Conservation (phyloP, 1,284 basidiomycete species). For the Papiliotrema fonsecae region DNA sequence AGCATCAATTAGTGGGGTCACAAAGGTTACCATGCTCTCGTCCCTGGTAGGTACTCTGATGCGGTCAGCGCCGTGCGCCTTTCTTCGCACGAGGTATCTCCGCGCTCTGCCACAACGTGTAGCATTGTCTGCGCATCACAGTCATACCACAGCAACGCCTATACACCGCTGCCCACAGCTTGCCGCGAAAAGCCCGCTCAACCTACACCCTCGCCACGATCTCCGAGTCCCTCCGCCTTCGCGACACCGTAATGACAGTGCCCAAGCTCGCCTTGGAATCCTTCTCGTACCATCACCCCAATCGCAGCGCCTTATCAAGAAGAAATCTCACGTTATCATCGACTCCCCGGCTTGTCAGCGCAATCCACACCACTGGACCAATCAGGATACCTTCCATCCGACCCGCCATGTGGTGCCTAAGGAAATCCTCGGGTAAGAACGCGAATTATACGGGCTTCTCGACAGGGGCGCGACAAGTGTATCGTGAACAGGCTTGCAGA, state of each 20-base stretch:
- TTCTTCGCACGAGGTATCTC: constrained; percentile 56
- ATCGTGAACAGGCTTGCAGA: constrained; percentile 53
- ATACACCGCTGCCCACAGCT: constrained; percentile 8
- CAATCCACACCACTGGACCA: constrained; percentile 55
- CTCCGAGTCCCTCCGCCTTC: constrained; percentile 60
- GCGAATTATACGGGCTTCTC: constrained; percentile 52
- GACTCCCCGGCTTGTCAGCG: constrained; percentile 16
- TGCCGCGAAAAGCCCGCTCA: constrained; percentile 56
- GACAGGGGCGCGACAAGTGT: constrained; percentile 55
- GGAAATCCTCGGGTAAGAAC: constrained; percentile 15
- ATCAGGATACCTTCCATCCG: constrained; percentile 55
- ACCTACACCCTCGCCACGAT: constrained; percentile 50
- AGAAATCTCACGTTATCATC: constrained; percentile 20
- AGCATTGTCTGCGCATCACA: constrained; percentile 17
- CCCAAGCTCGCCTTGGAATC: constrained; percentile 45
- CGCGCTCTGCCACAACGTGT: constrained; percentile 49
- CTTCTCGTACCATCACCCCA: constrained; percentile 9
- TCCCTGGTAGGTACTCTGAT: no score
- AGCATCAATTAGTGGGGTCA: no score
- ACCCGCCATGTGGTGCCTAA: constrained; percentile 54
- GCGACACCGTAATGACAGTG: constrained; percentile 55
- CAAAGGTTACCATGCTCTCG: no score
- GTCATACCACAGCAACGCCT: constrained; percentile 1
- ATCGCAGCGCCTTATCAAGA: constrained; percentile 15
- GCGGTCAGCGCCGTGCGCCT: no score